Conservation (phyloP, 1,284 basidiomycete species). For the Tylopilus sp. region DNA sequence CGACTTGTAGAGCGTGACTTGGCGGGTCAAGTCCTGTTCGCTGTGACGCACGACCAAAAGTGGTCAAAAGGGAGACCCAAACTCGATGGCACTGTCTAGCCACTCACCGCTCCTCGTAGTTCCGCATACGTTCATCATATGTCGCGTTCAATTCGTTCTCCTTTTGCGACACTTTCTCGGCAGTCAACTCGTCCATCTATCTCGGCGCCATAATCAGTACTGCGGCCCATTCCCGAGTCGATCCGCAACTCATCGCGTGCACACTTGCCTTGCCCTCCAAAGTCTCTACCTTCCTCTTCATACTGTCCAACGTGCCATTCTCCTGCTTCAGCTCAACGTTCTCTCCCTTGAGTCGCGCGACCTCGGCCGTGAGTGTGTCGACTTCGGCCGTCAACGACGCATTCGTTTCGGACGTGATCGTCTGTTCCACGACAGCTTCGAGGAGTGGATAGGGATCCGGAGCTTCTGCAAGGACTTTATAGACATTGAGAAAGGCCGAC, state of each 20-base stretch:
- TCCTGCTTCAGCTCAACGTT: slow-evolving; percentile 76
- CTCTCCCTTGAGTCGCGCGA: slow-evolving; percentile 70
- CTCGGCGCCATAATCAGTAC: slow-evolving; percentile 4
- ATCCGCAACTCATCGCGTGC: background rate
- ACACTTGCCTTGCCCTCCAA: slow-evolving; percentile 74
- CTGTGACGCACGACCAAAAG: slow-evolving; percentile 41
- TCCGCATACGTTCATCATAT: slow-evolving; percentile 91
- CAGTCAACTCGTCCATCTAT: slow-evolving; percentile 87
- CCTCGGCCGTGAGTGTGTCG: slow-evolving; percentile 65
- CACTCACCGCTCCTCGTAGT: slow-evolving; percentile 85
- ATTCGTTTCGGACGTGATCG: slow-evolving; percentile 63
- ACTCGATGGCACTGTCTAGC: background rate
- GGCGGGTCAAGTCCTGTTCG: slow-evolving; percentile 86
- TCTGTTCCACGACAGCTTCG: slow-evolving; percentile 89
- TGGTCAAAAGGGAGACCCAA: background rate
- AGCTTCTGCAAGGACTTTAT: slow-evolving; percentile 89
- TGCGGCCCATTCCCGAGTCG: background rate
- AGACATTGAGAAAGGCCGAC: slow-evolving; percentile 89
- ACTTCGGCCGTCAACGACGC: slow-evolving; percentile 50
- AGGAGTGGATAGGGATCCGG: slow-evolving; percentile 95
- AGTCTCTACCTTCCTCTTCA: slow-evolving; percentile 71
- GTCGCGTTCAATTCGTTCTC: slow-evolving; percentile 94
- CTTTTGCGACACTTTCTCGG: slow-evolving; percentile 81
- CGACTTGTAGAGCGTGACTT: slow-evolving; percentile 77
- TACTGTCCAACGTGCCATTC: slow-evolving; percentile 41